Base-by-base conservation (phyloP, 208 protist genomes). In the Vickermania spadyakhi region DNA sequence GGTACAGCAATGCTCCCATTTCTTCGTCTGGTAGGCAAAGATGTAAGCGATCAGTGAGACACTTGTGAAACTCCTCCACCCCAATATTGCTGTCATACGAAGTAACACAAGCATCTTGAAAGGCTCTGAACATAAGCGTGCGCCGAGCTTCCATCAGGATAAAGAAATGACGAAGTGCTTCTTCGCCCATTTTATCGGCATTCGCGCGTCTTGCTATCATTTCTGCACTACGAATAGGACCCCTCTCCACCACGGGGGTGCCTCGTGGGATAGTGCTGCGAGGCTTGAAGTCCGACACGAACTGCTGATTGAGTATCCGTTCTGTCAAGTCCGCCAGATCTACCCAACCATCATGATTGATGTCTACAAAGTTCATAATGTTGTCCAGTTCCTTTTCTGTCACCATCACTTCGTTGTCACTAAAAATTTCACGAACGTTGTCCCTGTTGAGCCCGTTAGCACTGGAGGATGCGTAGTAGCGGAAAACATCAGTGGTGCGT, bases 251-350 rank as follows among this genome's bases (percentile, higher is more conserved):
- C 56, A 56, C 57, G 25, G 52, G 36, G 2, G 50, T 56, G 49
- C 56, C 60, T 45, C 36, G 7, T 45, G 36, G 36, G 21, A 55
- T 55, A 23, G 51, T 45, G 53, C 62, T 64, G 13, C 59, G 73
- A 13, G 79, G 77, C 61, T 79, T 62, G 66, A 94, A 88, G 57
- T 79, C 75, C 1, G 89, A 86, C 28, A 86, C 69, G 52, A 96
- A 89, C 70, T 87, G 76, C 64, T 93, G 82, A 22, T 73, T 68
- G 31, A 91, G 64, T 52, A 96, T 72, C 45, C 83, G 59, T 64
- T 93, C 76, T n/a, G 69, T 78, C 58, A 97, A 93, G 28, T 94
- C 89, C 26, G 70, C 55, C 5, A 97, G 69, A 18, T 73, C 77
- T 14, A 97, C 79, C 69, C 73, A 74, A n/a, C 85, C 76, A 66